These are phyloP conservation scores for Penicillium sp. DNA, from an alignment of 2,329 filamentous ascomycete genomes.

Conservation along the genomic window DNA sequence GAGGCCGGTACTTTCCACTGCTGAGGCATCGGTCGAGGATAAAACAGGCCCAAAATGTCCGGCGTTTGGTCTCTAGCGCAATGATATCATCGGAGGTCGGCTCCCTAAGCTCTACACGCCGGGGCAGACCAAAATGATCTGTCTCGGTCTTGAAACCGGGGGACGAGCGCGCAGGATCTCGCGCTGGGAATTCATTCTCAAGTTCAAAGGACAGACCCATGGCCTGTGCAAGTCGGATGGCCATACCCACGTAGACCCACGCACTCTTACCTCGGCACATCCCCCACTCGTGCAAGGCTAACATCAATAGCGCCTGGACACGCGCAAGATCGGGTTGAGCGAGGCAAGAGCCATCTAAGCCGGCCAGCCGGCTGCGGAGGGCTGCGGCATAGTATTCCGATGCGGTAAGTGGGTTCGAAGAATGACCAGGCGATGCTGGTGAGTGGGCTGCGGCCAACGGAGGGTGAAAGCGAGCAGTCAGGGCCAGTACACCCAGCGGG, in stretches of 20 bases:
- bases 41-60: conserved; percentile 60
- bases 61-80: conserved; percentile 52
- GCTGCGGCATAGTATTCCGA: conserved; percentile 57
- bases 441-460: conserved; percentile 50
- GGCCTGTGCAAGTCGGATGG: conserved; percentile 45
- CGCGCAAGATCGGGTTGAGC: conserved; percentile 49
- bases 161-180: conserved; percentile 41
- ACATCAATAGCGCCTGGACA: conserved; percentile 55
- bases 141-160: conserved; percentile 37
- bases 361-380: conserved; percentile 48
- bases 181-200: conserved; percentile 48
- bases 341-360: conserved; percentile 42
- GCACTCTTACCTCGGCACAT: conserved; percentile 54
- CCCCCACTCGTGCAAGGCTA: conserved; percentile 58
- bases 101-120: conserved; percentile 36
- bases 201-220: conserved; percentile 48
- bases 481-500: conserved; percentile 54
- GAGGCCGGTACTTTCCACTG: conserved; percentile 54
- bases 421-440: conserved; percentile 41
- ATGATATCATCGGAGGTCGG: conserved; percentile 50
- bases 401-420: conserved; percentile 50
- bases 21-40: conserved; percentile 57
- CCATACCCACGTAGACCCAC: conserved; percentile 51
- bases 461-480: conserved; percentile 57
- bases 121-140: conserved; percentile 39